Conservation (phyloP, 2,329 filamentous ascomycete genomes). For the Rutstroemia sp. region DNA sequence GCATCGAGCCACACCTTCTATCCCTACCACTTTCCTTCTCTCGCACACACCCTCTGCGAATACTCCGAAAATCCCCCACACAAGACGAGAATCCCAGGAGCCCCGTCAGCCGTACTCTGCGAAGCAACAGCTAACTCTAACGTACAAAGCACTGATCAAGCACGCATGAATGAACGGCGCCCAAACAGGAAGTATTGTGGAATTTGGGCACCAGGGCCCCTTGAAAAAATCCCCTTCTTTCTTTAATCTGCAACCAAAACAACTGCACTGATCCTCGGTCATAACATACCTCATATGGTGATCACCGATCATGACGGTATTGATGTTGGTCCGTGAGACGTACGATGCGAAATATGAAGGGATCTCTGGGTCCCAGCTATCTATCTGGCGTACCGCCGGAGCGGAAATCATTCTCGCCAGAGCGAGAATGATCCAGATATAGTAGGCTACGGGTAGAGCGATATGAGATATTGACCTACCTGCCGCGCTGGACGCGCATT, state of each 20-base stretch:
- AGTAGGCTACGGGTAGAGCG: too few species aligned
- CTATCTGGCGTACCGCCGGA: not conserved
- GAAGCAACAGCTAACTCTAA: not conserved
- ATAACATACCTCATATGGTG: not conserved
- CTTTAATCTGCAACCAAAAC: too few species aligned
- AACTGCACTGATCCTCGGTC: not conserved
- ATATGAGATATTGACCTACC: too few species aligned
- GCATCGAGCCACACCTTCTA: not conserved
- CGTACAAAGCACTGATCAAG: not conserved
- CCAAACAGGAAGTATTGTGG: too few species aligned
- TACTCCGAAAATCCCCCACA: not conserved
- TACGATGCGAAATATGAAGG: not conserved
- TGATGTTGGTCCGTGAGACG: not conserved
- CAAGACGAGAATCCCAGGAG: not conserved
- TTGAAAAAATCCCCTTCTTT: too few species aligned
- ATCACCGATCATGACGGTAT: not conserved
- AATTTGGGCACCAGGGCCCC: too few species aligned
- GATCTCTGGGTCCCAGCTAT: not conserved
- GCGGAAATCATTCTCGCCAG: too few species aligned
- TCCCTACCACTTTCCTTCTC: too few species aligned
- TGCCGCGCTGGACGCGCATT: too few species aligned
- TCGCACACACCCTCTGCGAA: not conserved
- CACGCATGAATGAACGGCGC: not conserved
- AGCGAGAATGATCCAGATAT: too few species aligned
- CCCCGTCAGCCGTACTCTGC: not conserved